phyloP scores from a whole-genome alignment of 1,284 basidiomycete genomes.

The Takashimella koratensis region DNA sequence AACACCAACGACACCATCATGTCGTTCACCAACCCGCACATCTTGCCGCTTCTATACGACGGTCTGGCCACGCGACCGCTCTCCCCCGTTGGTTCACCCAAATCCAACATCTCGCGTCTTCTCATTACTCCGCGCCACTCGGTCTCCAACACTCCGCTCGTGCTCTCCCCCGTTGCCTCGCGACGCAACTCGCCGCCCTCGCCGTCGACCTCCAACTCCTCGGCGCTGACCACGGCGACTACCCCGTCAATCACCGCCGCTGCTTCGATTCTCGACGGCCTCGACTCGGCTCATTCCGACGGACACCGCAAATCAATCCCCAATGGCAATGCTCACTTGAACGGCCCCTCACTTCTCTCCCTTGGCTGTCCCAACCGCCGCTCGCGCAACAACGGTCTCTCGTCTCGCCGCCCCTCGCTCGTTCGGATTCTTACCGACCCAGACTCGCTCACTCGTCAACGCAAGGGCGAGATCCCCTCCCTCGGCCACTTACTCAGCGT shows the following conservation, averaged over 20 bases:
- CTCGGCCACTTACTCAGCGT: conserved; percentile 46
- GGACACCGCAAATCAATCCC: neutral
- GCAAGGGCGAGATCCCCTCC: conserved; percentile 43
- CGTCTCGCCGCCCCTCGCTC: neutral
- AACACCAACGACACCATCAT: conserved; percentile 8
- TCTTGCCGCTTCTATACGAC: conserved; percentile 33
- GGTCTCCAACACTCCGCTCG: neutral
- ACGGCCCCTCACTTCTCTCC: no score
- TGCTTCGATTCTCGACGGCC: neutral
- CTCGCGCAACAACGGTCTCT: neutral
- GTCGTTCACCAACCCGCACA: conserved; percentile 10
- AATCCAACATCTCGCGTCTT: conserved; percentile 4
- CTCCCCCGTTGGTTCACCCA: conserved; percentile 12
- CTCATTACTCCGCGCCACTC: neutral
- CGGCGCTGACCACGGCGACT: conserved; percentile 7
- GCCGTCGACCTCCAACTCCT: neutral
- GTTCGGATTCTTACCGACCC: neutral
- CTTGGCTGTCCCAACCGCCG: no score
- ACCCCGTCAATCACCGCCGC: no score
- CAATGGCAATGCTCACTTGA: neutral
- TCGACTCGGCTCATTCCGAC: neutral
- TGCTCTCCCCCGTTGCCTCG: conserved; percentile 8
- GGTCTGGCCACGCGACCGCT: conserved; percentile 33
- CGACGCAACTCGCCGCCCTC: conserved; percentile 11
- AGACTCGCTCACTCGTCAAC: conserved; percentile 46